phyloP scores from a whole-genome alignment of 441 rosid species.

The Hura crepitans region DNA sequence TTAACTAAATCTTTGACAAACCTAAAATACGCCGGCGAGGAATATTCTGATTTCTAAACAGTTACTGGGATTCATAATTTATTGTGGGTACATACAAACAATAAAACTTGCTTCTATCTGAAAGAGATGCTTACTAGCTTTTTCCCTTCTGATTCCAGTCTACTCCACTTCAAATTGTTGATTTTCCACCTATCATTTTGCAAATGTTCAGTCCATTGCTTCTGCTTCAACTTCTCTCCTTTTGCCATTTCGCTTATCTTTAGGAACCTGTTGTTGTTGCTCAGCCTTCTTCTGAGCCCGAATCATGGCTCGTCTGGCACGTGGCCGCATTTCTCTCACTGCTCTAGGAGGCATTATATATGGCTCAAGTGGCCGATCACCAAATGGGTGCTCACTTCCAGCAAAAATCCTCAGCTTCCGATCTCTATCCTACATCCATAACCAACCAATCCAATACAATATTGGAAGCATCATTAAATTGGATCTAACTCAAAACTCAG shows the following conservation, averaged over 20 bases:
- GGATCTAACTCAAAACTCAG: neutral
- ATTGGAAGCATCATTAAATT: neutral
- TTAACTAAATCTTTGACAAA: neutral
- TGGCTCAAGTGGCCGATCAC: constrained; percentile 70
- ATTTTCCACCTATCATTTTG: neutral
- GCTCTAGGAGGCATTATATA: constrained; percentile 76
- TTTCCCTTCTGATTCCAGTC: constrained; percentile 20
- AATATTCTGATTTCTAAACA: constrained; percentile 10
- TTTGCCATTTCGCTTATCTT: constrained; percentile 49
- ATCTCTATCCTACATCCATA: constrained; percentile 74
- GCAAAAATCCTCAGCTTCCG: constrained; percentile 85
- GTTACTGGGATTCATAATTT: constrained; percentile 1
- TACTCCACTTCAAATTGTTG: neutral
- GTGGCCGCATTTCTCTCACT: constrained; percentile 91
- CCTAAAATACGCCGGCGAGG: neutral
- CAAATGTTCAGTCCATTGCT: constrained; percentile 28
- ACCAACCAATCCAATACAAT: constrained; percentile 9
- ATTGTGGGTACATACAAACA: constrained; percentile 7
- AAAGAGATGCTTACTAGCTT: neutral
- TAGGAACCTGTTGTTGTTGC: constrained; percentile 46
- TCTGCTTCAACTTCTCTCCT: constrained; percentile 41
- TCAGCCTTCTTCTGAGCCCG: constrained; percentile 89
- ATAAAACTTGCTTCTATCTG: neutral
- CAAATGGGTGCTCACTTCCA: constrained; percentile 81
- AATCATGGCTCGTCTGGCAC: constrained; percentile 82